Evolutionary conservation across 352 stramenopile species (phyloP).

Genomic region (Thalassiosira oceanica): DNA sequence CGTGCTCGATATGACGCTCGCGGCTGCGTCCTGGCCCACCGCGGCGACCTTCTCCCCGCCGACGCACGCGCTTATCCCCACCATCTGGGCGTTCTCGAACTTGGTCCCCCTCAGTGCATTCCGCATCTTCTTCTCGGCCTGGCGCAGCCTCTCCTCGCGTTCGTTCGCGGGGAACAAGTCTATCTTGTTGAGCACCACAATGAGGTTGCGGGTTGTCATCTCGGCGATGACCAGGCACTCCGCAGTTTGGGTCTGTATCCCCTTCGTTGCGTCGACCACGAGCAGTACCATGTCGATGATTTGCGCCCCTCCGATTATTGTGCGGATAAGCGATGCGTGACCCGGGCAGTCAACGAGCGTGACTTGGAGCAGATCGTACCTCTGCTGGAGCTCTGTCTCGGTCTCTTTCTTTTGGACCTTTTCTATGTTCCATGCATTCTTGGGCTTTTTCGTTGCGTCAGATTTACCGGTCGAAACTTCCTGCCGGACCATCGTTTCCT

Average conservation of each 20-base stretch:
- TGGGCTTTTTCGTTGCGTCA: background rate
- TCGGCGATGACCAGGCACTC: slow-evolving; percentile 96
- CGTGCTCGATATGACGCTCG: slow-evolving; percentile 14
- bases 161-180: slow-evolving; percentile 88
- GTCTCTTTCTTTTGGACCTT: slow-evolving; percentile 14
- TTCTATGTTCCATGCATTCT: slow-evolving; percentile 2
- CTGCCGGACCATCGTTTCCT: background rate
- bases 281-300: slow-evolving; percentile 99
- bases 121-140: slow-evolving; percentile 82
- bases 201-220: slow-evolving; percentile 85
- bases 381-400: slow-evolving; percentile 30
- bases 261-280: slow-evolving; percentile 94
- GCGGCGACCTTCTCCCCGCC: slow-evolving; percentile 83
- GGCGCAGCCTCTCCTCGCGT: slow-evolving; percentile 72
- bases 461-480: slow-evolving; percentile 1
- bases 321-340: slow-evolving; percentile 97
- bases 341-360: slow-evolving; percentile 91
- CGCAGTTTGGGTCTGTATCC: slow-evolving; percentile 97
- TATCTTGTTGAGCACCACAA: slow-evolving; percentile 97
- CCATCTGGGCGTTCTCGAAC: slow-evolving; percentile 84
- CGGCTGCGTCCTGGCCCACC: slow-evolving; percentile 7
- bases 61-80: slow-evolving; percentile 84
- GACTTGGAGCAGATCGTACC: slow-evolving; percentile 85
- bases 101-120: slow-evolving; percentile 78
- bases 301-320: slow-evolving; percentile 97